phyloP scores from a whole-genome alignment of 1,284 basidiomycete species.

The Ustilago hordei region DNA sequence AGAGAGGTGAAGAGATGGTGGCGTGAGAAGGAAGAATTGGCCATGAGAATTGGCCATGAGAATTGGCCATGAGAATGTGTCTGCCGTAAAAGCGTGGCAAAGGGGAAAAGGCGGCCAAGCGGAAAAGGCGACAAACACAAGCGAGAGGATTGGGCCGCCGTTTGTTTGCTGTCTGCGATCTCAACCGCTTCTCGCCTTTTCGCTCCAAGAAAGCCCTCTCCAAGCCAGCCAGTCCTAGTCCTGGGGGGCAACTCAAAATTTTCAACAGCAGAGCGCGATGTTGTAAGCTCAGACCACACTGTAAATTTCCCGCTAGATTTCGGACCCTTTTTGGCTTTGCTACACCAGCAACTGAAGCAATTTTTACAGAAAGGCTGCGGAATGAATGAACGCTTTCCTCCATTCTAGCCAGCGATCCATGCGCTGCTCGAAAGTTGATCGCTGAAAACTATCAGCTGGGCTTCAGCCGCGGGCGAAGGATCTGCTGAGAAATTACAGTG shows the following conservation, averaged over 20 bases:
- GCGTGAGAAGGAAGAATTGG: not conserved
- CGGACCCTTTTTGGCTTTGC: constrained; percentile 6
- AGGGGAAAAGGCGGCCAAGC: not conserved
- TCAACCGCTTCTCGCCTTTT: not conserved
- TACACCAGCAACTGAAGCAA: too few relatives aligned
- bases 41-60: not conserved
- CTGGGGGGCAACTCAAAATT: not conserved
- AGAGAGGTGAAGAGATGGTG: not conserved
- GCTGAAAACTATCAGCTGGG: not conserved
- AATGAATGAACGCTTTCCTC: not conserved
- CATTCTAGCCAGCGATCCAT: not conserved
- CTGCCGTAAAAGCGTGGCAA: constrained; percentile 3
- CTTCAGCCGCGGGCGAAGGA: not conserved
- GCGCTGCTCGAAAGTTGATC: not conserved
- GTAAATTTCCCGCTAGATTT: not conserved
- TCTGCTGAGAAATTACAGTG: not conserved
- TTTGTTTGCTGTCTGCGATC: not conserved
- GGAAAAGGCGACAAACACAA: constrained; percentile 26
- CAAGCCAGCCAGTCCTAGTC: not conserved
- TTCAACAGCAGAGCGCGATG: constrained; percentile 2
- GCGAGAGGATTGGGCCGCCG: constrained; percentile 27
- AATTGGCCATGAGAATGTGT: not conserved
- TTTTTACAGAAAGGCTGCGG: not conserved
- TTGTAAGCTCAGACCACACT: not conserved
- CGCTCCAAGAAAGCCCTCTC: not conserved